phyloP scores from a whole-genome alignment of 441 rosid genomes.

The Arabidopsis lyrata region DNA sequence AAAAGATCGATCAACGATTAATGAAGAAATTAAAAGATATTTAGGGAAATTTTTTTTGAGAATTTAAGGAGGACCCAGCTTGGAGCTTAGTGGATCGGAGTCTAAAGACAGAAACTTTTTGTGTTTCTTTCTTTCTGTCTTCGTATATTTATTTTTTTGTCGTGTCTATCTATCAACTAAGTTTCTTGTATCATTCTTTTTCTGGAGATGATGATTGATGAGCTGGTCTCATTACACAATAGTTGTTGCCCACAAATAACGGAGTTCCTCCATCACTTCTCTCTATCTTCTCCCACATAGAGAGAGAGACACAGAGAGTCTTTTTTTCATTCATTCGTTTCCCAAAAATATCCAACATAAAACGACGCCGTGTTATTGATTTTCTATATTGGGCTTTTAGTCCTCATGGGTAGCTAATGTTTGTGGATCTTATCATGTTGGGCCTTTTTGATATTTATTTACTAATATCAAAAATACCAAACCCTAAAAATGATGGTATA shows the following conservation, averaged over 20 bases:
- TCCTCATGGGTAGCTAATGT: no score
- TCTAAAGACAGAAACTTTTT: constrained; percentile 29
- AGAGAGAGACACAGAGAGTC: no score
- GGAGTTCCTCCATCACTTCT: neutral
- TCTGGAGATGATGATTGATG: constrained; percentile 18
- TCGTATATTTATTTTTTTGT: neutral
- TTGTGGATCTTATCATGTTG: neutral
- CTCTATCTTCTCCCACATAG: neutral
- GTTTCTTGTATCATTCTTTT: neutral
- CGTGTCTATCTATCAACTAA: neutral
- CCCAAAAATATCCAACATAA: no score
- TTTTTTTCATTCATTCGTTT: no score
- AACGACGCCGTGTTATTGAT: no score
- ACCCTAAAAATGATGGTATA: constrained; percentile 18
- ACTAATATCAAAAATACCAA: neutral
- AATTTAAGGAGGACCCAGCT: constrained; percentile 38
- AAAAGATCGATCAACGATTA: constrained; percentile 31
- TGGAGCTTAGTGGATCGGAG: constrained; percentile 28
- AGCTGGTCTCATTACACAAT: constrained; percentile 11
- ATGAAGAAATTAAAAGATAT: neutral
- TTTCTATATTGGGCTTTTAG: no score
- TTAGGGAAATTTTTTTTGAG: constrained; percentile 3
- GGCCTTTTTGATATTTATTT: neutral
- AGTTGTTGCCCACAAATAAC: constrained; percentile 28
- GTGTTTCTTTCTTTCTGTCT: neutral